A percentile compares a stretch with the other conserved stretches of the same genome.
Conservation (phyloP, 352 stramenopile species). For the Phytophthora crassamura region DNA sequence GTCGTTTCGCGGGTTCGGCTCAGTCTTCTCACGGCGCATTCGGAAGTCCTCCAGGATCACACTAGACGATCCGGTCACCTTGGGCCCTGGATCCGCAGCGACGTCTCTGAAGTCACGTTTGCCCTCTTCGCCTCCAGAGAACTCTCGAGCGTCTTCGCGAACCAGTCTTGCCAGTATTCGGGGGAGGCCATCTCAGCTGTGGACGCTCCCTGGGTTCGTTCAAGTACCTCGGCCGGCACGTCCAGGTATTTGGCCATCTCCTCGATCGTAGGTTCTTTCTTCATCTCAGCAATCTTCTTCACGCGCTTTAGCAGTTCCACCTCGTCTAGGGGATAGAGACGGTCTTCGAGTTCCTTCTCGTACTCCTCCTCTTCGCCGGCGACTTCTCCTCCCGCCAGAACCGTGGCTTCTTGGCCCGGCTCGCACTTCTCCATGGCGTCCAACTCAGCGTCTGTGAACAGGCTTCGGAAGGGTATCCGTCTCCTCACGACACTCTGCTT, state of each 20-base stretch:
- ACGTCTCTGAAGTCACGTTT: slow-evolving; percentile 2
- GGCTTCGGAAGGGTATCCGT: no score
- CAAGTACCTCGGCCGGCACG: neutral
- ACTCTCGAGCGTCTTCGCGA: neutral
- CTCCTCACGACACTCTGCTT: no score
- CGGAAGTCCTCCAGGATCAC: neutral
- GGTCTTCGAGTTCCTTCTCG: slow-evolving; percentile 6
- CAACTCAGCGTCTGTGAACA: neutral
- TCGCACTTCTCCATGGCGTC: neutral
- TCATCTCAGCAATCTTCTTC: neutral
- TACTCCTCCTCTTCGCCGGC: neutral
- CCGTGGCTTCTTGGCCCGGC: neutral
- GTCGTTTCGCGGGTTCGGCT: no score
- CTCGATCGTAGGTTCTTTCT: neutral
- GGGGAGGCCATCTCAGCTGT: neutral
- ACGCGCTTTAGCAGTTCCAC: neutral
- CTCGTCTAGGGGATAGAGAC: slow-evolving; percentile 6
- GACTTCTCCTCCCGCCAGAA: neutral
- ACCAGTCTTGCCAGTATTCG: slow-evolving; percentile 10
- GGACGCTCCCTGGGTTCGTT: neutral
- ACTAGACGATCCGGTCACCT: no score
- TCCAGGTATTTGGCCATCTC: neutral
- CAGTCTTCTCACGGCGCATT: neutral
- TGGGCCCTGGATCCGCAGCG: neutral
- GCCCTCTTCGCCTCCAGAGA: slow-evolving; percentile 5